Conservation (phyloP, 106 monocot genomes). For the Apostasia shenzhenica region DNA sequence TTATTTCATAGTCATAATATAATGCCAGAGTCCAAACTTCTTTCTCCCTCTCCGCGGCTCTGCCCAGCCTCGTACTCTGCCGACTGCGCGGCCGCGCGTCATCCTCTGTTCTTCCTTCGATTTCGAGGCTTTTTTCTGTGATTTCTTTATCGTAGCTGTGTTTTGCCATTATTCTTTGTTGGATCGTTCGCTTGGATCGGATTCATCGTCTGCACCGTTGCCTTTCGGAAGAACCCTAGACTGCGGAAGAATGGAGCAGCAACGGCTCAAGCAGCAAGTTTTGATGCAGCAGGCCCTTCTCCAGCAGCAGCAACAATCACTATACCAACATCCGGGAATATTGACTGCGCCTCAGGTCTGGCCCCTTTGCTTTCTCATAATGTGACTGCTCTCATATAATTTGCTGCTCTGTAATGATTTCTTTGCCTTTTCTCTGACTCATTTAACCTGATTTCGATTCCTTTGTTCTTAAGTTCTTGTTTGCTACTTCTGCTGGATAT, state of each 20-base stretch:
- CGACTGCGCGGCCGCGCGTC: background rate
- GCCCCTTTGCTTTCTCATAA: background rate
- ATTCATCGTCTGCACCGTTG: background rate
- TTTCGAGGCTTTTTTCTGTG: conserved; percentile 23
- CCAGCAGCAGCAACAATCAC: conserved; percentile 3
- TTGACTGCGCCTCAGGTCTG: conserved; percentile 1
- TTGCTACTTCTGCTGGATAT: background rate
- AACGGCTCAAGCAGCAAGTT: conserved; percentile 8
- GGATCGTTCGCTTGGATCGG: background rate
- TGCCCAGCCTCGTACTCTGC: background rate
- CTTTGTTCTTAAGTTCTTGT: background rate
- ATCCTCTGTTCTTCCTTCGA: conserved; percentile 10
- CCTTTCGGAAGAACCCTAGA: background rate
- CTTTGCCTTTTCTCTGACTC: too few species aligned
- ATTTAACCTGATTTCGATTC: too few species aligned
- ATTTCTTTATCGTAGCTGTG: background rate
- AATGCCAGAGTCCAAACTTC: background rate
- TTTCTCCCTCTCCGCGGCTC: background rate
- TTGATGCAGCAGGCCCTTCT: conserved; percentile 8
- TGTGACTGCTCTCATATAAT: background rate
- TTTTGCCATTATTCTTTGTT: background rate
- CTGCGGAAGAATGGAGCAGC: conserved; percentile 3
- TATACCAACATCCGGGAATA: background rate
- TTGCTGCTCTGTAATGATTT: too few species aligned
- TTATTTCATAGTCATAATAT: background rate